A percentile compares a stretch with the other conserved stretches of the same genome.
Evolutionary conservation across 225 moss, liverwort and hornwort species (phyloP).

Genomic region (Marchantia paleacea): DNA sequence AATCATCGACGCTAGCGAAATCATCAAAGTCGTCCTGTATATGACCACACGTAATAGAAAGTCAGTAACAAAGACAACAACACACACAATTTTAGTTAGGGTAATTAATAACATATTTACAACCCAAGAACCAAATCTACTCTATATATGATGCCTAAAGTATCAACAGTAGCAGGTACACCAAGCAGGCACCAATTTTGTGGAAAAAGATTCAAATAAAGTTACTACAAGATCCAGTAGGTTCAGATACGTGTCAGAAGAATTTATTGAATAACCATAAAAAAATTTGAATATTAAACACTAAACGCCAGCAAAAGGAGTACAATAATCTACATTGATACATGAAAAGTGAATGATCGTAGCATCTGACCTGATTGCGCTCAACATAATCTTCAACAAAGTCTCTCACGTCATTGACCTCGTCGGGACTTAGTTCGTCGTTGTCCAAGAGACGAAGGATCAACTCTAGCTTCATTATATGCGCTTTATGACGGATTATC

Average conservation of each 20-base stretch:
- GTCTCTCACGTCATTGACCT: conserved; percentile 83
- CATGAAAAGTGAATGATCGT: not conserved
- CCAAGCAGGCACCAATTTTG: no score
- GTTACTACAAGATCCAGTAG: no score
- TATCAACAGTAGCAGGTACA: no score
- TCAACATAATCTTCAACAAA: conserved; percentile 97
- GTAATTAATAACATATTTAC: no score
- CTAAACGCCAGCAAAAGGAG: not conserved
- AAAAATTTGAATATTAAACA: no score
- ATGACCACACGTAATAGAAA: conserved; percentile 1
- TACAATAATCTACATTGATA: not conserved
- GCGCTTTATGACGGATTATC: conserved; percentile 76
- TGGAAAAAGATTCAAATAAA: no score
- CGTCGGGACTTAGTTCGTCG: conserved; percentile 88
- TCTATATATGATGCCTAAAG: no score
- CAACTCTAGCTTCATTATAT: conserved; percentile 80
- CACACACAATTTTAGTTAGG: no score
- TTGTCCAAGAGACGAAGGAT: conserved; percentile 91
- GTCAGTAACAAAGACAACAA: not conserved
- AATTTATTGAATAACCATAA: no score
- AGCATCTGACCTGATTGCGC: conserved; percentile 72
- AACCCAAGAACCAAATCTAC: no score
- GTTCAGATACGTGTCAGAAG: no score
- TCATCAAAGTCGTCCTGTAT: conserved; percentile 83
- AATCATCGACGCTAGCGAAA: conserved; percentile 79